A percentile compares a stretch with the other conserved stretches of the same genome.
Conservation (phyloP, 108 stramenopile genomes). For the Skeletonema marinoi region DNA sequence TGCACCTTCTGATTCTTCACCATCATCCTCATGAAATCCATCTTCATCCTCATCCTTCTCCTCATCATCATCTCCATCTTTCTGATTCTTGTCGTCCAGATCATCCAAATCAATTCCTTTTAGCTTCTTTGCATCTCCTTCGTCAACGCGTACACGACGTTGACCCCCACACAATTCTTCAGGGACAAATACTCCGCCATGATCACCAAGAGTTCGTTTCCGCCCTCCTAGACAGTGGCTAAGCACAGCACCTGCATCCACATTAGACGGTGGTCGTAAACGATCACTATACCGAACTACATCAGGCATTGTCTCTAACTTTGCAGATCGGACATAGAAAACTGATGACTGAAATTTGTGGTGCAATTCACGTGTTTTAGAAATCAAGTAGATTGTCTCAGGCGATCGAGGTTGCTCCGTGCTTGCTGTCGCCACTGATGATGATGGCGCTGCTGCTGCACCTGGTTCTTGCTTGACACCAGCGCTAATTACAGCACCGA, state of each 20-base stretch:
- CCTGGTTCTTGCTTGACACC: slow-evolving; percentile 10
- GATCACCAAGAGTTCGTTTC: slow-evolving; percentile 35
- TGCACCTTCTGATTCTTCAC: slow-evolving; percentile 70
- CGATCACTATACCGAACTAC: slow-evolving; percentile 62
- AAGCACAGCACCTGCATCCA: slow-evolving; percentile 32
- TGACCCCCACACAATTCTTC: slow-evolving; percentile 53
- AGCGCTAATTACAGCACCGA: not conserved
- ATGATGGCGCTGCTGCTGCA: not conserved
- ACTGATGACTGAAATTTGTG: slow-evolving; percentile 64
- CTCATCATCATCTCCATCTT: slow-evolving; percentile 42
- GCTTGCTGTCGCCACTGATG: slow-evolving; percentile 14
- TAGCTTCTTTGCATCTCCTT: slow-evolving; percentile 20
- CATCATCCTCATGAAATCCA: slow-evolving; percentile 59
- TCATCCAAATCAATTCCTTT: slow-evolving; percentile 54
- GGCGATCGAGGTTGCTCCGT: slow-evolving; percentile 31
- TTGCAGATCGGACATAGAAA: slow-evolving; percentile 57
- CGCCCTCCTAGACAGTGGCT: slow-evolving; percentile 46
- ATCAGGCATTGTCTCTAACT: slow-evolving; percentile 54
- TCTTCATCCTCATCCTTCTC: slow-evolving; percentile 51
- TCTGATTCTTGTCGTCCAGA: slow-evolving; percentile 43
- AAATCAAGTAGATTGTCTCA: slow-evolving; percentile 53
- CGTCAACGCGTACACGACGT: slow-evolving; percentile 10
- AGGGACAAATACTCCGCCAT: slow-evolving; percentile 54
- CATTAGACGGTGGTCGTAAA: slow-evolving; percentile 34
- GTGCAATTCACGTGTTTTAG: slow-evolving; percentile 69